Evolutionary conservation across 2,329 filamentous ascomycete genomes (phyloP).

Genomic region (Diaporthe sp.): DNA sequence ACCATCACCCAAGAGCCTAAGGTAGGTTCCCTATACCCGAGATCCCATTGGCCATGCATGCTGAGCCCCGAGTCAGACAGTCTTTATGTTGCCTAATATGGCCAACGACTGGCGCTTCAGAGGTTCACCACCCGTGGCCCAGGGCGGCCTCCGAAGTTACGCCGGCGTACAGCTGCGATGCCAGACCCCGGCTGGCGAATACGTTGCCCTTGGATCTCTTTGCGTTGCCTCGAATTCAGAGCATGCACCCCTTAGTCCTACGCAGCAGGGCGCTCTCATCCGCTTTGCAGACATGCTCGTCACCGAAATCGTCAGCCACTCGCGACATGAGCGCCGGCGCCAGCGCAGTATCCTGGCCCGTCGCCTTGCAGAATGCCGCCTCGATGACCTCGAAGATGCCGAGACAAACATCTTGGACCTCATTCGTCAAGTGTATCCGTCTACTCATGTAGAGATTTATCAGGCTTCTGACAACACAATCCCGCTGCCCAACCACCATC

Average conservation of each 20-base stretch:
- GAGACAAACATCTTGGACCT: slow-evolving; percentile 38
- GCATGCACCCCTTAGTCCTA: slow-evolving; percentile 50
- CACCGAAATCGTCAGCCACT: slow-evolving; percentile 55
- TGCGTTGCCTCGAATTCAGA: slow-evolving; percentile 57
- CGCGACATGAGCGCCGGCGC: slow-evolving; percentile 54
- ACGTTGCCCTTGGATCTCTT: slow-evolving; percentile 57
- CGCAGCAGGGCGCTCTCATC: slow-evolving; percentile 47
- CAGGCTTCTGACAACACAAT: slow-evolving; percentile 19
- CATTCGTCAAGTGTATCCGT: slow-evolving; percentile 13
- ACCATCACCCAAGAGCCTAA: slow-evolving; percentile 54
- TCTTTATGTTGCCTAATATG: slow-evolving; percentile 59
- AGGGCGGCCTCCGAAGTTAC: slow-evolving; percentile 56
- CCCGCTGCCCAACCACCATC: slow-evolving; percentile 33
- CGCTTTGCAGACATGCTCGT: slow-evolving; percentile 53
- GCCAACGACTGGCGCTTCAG: slow-evolving; percentile 60
- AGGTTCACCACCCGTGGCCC: slow-evolving; percentile 56
- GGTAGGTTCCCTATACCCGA: slow-evolving; percentile 43
- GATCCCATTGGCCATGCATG: not conserved
- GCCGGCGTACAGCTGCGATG: slow-evolving; percentile 57
- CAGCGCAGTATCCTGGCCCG: slow-evolving; percentile 56
- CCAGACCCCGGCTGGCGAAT: slow-evolving; percentile 55
- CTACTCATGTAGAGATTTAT: not conserved
- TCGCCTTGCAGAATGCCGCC: slow-evolving; percentile 46
- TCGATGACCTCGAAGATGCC: not conserved
- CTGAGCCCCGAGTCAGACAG: slow-evolving; percentile 44